Conservation (phyloP, 371 early-diverging fungal genomes). For the Dichotomocladium elegans region DNA sequence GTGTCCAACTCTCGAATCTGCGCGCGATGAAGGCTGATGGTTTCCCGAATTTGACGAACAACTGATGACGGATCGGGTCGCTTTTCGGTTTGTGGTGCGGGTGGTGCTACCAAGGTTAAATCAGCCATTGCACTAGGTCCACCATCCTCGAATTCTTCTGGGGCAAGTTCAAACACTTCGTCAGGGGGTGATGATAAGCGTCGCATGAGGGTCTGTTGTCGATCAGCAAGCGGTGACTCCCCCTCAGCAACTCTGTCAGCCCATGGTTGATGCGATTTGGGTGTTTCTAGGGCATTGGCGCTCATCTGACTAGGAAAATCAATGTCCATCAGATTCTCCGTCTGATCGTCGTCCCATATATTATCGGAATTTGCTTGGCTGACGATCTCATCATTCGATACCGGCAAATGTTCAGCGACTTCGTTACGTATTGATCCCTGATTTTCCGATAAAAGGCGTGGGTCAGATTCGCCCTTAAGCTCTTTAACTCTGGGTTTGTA, state of each 20-base stretch:
- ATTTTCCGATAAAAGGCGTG: slow-evolving; percentile 14
- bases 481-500: slow-evolving; percentile 44
- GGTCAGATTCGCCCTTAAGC: slow-evolving; percentile 39
- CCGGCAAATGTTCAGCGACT: neutral
- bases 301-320: slow-evolving; percentile 31
- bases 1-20: slow-evolving; percentile 79
- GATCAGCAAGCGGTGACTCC: slow-evolving; percentile 9
- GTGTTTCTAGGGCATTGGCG: slow-evolving; percentile 28
- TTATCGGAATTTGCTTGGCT: slow-evolving; percentile 16
- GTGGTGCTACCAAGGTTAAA: neutral
- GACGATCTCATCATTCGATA: neutral
- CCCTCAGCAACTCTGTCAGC: neutral
- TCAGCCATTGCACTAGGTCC: neutral
- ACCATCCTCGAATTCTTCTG: slow-evolving; percentile 11
- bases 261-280: slow-evolving; percentile 22
- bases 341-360: slow-evolving; percentile 26
- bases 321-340: slow-evolving; percentile 39
- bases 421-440: too few relatives aligned
- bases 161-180: slow-evolving; percentile 13
- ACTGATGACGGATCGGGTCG: neutral
- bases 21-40: slow-evolving; percentile 72
- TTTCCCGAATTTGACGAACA: slow-evolving; percentile 50
- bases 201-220: slow-evolving; percentile 24
- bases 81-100: neutral
- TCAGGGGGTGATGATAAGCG: slow-evolving; percentile 39